Conservation (phyloP, 805 yeast species). For the Metschnikowia reukaufii region DNA sequence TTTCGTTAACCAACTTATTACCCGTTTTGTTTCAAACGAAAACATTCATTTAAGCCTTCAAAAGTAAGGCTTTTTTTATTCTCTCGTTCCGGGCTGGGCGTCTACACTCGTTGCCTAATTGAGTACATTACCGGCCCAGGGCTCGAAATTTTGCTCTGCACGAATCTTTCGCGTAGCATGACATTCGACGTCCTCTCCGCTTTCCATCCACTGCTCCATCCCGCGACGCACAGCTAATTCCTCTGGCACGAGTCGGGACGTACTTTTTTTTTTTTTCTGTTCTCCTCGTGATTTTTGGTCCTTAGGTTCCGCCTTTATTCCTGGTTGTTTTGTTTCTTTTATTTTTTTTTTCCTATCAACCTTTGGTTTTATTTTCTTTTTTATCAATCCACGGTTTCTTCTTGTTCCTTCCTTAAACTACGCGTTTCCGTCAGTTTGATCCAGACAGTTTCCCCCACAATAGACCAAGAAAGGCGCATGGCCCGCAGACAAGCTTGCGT, state of each 20-base stretch:
- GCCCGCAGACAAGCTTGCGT: no score
- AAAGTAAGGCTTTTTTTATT: no score
- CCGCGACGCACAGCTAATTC: constrained; percentile 1
- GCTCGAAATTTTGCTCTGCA: constrained; percentile 8
- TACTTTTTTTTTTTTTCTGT: not conserved
- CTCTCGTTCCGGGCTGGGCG: not conserved
- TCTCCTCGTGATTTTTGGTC: not conserved
- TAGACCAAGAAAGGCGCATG: no score
- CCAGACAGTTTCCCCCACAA: not conserved
- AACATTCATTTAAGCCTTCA: no score
- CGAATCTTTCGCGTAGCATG: constrained; percentile 11
- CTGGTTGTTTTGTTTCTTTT: not conserved
- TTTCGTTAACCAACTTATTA: no score
- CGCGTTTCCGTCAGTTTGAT: no score
- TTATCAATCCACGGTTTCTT: no score
- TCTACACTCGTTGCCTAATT: not conserved
- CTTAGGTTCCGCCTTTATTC: not conserved
- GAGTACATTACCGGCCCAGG: constrained; percentile 3
- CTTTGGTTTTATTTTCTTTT: no score
- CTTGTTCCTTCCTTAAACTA: no score
- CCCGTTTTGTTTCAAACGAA: no score
- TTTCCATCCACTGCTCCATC: constrained; percentile 2
- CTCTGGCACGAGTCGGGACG: no score
- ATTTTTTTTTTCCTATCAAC: not conserved
- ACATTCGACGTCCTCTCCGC: constrained; percentile 8